Base-by-base conservation (phyloP, 2,329 filamentous ascomycete genomes). In the Coccinonectria pachysandricola region DNA sequence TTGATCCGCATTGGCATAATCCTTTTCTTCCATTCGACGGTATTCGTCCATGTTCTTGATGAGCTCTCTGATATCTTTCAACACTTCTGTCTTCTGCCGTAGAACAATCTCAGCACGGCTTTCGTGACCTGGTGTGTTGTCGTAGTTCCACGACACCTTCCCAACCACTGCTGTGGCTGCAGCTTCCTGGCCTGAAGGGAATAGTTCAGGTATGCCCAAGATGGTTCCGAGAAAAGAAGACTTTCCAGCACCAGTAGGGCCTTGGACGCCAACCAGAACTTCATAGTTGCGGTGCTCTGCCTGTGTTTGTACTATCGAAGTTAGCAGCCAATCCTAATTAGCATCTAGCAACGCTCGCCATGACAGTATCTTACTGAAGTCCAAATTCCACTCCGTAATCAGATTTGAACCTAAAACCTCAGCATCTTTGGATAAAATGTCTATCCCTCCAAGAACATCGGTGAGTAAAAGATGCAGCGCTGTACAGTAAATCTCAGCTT, bases 121-220 rank as follows among this genome's bases (percentile, higher is more conserved):
- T 3, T 28, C 22, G 7, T 35, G n/a, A 0, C 27, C 33, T 4
- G 36, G 36, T 0, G 18, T 19, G 2, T 39, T 13, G 7, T 41
- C 28, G 12, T 36, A 10, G 19, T 55, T 55, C 34, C 40, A 55
- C 0, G 39, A 36, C 0, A 50, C 34, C 4, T 39, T 40, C 4
- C 41, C 49, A 1, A 33, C 23, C 0, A 48, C 45, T 0, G 52
- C 47, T 0, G 51, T 55, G 0, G 46, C 35, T 0, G 50, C 50
- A 5, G 31, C 30, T 6, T 48, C 36, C n/a, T 50, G 50, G 6
- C 39, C 45, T 0, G 49, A 49, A 2, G 53, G 50, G 0, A 56
- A 31, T 1, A 56, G 29, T 10, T 52, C 49, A 5, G 23, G n/a
- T 1, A 30, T 18, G 1, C 18, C 10, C 0, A 40, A 29, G 0